phyloP scores from a whole-genome alignment of 2,329 filamentous ascomycete genomes.

The Ceratocystis huliohia region DNA sequence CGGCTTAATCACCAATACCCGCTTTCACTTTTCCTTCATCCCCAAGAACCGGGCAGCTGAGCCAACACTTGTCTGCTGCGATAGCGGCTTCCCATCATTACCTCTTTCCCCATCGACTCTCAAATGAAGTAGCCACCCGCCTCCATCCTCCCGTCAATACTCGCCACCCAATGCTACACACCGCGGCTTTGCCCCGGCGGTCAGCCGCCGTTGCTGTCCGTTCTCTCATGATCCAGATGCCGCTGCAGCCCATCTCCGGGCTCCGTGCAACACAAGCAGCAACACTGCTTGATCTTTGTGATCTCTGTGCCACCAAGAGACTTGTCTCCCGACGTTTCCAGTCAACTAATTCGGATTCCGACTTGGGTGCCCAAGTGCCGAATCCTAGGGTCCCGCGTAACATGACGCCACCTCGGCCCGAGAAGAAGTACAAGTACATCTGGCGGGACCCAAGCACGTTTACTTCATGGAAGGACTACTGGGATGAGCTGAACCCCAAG shows the following conservation, averaged over 20 bases:
- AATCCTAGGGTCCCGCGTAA: conserved; percentile 13
- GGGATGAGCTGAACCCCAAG: conserved; percentile 17
- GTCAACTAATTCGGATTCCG: conserved; percentile 2
- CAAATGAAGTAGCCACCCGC: background rate
- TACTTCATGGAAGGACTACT: conserved; percentile 11
- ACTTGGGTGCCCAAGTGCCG: background rate
- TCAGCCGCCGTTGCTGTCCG: background rate
- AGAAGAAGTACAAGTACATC: conserved; percentile 15
- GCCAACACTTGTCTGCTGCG: no score
- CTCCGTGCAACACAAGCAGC: background rate
- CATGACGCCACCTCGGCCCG: background rate
- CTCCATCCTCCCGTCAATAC: background rate
- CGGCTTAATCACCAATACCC: background rate
- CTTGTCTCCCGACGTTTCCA: background rate
- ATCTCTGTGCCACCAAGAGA: background rate
- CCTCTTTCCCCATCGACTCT: no score
- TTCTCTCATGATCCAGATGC: background rate
- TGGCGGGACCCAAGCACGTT: conserved; percentile 11
- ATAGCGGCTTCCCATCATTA: no score
- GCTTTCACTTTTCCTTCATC: background rate
- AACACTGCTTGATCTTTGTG: background rate
- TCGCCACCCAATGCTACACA: conserved; percentile 7
- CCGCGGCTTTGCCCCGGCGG: background rate
- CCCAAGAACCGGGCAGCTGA: no score
- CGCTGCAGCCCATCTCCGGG: background rate